phyloP scores from a whole-genome alignment of 129 eudicot species.

The Chrysanthemum lavandulifolium region DNA sequence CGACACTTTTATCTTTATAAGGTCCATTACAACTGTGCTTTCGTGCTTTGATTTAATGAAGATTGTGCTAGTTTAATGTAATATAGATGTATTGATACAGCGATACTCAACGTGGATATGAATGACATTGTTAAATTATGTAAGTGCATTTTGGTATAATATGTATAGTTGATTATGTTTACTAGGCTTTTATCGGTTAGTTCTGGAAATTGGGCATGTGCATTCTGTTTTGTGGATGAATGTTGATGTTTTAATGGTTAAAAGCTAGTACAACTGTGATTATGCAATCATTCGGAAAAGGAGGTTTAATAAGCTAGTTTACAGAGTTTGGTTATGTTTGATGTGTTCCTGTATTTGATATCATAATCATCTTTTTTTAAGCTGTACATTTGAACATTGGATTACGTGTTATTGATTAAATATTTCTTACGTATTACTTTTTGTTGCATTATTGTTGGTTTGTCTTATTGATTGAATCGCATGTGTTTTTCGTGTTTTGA shows the following conservation, averaged over 20 bases:
- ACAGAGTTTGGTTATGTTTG: not conserved
- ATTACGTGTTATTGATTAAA: too few relatives aligned
- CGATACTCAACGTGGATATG: not conserved
- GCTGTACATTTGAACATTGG: too few relatives aligned
- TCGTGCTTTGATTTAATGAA: not conserved
- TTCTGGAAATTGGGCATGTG: conserved; percentile 8
- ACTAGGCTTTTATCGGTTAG: not conserved
- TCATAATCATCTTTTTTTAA: not conserved
- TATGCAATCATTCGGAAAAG: not conserved
- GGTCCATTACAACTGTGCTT: too few relatives aligned
- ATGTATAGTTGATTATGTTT: conserved; percentile 2
- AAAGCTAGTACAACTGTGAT: not conserved
- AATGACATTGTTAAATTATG: not conserved
- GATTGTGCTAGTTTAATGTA: not conserved
- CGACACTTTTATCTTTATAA: too few relatives aligned
- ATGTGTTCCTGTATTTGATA: not conserved
- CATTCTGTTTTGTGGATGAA: not conserved
- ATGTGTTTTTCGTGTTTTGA: not conserved
- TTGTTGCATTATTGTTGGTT: not conserved
- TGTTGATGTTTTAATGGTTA: not conserved
- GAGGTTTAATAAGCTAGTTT: not conserved
- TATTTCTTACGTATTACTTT: too few relatives aligned
- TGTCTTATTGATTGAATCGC: not conserved
- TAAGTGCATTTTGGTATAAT: conserved; percentile 3
- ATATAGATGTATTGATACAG: not conserved